Evolutionary conservation across 371 early-diverging fungal genomes (phyloP), one percentile per base, ranked within the genome.

Genomic region (Dipsacomyces acuminosporus): DNA sequence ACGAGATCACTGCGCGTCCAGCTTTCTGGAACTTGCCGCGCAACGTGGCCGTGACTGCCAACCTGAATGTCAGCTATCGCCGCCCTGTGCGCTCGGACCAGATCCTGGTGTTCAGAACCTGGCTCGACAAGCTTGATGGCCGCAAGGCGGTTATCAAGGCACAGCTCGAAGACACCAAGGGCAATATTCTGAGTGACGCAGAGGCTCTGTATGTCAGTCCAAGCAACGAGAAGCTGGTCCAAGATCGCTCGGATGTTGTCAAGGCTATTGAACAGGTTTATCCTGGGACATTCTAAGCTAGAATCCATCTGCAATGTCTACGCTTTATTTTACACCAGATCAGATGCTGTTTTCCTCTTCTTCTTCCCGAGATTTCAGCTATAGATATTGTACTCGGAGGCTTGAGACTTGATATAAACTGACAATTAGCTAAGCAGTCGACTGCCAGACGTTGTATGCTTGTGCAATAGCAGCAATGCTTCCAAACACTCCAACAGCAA

Each of bases 401-500:
- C 7, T 30, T 30, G 30, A 7, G 5, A 30, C 30, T 30, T 11
- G 11, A 30, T 30, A 11, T 11, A 30, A 43, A 44, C 13, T 42
- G 15, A 20, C 23, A 52, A 53, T 4, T 24, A 26, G 14, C 30
- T 56, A 72, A 2, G 80, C 81, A 26, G 85, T 78, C 17, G 83
- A 80, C 58, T 85, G 80, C 94, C 94, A 96, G 13, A 88, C 85
- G 26, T 83, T 75, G 64, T 84, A 83, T 46, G 88, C 77, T 71
- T 92, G 93, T 38, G 84, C 83, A n/a, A 90, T 42, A 15, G 94
- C 88, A 7, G 97, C 94, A 64, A 94, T 78, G 13, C 91, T 91
- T 54, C 97, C 97, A 76, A 82, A 93, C 38, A 91, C 75, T 41
- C 94, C 95, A 19, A 94, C 93, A 9, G 84, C 82, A 1, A 90